These are phyloP conservation scores for Aspergillus hancockii DNA, from an alignment of 495 filamentous ascomycete genomes.

Conservation along the genomic window DNA sequence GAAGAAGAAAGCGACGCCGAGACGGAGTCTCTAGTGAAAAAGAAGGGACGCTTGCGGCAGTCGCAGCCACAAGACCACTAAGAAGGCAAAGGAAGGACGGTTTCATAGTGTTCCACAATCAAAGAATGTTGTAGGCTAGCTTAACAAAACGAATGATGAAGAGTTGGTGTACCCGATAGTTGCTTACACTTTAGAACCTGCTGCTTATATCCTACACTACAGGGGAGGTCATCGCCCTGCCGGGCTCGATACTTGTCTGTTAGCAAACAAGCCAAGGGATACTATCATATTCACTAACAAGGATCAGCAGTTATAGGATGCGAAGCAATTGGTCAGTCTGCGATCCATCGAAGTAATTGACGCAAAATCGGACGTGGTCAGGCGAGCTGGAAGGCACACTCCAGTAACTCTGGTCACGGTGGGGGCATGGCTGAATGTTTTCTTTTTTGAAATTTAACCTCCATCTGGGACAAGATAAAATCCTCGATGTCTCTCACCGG, in stretches of 20 bases:
- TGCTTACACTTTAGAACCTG: neutral
- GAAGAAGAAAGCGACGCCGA: slow-evolving; percentile 1
- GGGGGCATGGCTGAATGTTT: neutral
- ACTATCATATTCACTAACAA: neutral
- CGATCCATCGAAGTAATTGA: neutral
- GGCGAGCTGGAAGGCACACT: neutral
- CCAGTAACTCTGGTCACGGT: neutral
- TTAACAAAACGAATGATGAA: neutral
- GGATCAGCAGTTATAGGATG: neutral
- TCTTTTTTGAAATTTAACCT: neutral
- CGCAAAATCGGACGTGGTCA: neutral
- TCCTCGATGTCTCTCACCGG: neutral
- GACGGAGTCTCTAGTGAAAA: neutral
- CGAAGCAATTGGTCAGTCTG: neutral
- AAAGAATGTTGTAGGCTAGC: neutral
- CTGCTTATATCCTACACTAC: neutral
- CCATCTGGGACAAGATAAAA: neutral
- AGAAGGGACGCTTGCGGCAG: neutral
- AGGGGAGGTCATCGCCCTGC: neutral
- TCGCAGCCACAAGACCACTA: neutral
- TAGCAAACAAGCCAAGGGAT: neutral
- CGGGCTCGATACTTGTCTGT: neutral
- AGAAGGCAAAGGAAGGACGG: neutral
- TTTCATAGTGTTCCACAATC: neutral
- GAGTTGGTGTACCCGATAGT: neutral